Evolutionary conservation across 345 rosid species (phyloP), one percentile per base, ranked within the genome.

Genomic region (Linum usitatissimum): DNA sequence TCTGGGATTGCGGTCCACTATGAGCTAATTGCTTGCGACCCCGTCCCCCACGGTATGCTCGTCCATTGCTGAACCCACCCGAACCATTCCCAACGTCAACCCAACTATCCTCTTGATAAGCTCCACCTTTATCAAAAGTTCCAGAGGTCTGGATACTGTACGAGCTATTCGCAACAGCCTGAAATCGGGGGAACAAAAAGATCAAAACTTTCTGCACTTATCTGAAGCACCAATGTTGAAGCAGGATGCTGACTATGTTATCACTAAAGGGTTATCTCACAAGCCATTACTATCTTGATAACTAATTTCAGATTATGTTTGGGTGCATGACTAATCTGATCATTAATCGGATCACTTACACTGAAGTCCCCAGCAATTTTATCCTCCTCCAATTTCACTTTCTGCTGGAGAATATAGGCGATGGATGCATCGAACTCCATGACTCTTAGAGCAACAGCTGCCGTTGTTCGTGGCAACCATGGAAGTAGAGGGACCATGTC

Each of bases 381-480:
- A 40, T 79, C 83, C 64, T 79, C 79, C 54, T 61, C 76, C 53
- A 79, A 69, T 40, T 81, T 83, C 0, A 55, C 65, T 63, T 72
- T 79, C 65, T 80, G 86, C 63, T 86, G 76, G 0, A 67, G 78
- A 1, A 66, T 57, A 78, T 83, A 91, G 13, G 71, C 23, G 64
- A 91, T 74, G 20, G 91, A 72, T 36, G 75, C 65, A 55, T 91
- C 97, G 18, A 91, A 74, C 40, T 84, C 91, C 72, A 77, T 57
- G 28, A 91, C 76, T 76, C 96, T 79, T 58, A 91, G 66, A 59
- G 88, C 84, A 61, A 84, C 75, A 58, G 89, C 97, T 63, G 87
- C 91, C 0, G 84, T 75, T 39, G 97, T 87, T 59, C 73, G 78
- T 0, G 96, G 97, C 63, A 87, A 60, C 93, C 95, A 91, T 9